A percentile compares a stretch with the other conserved stretches of the same genome.
phyloP scores from a whole-genome alignment of 2,329 filamentous ascomycete species.

The Fusarium subglutinans region DNA sequence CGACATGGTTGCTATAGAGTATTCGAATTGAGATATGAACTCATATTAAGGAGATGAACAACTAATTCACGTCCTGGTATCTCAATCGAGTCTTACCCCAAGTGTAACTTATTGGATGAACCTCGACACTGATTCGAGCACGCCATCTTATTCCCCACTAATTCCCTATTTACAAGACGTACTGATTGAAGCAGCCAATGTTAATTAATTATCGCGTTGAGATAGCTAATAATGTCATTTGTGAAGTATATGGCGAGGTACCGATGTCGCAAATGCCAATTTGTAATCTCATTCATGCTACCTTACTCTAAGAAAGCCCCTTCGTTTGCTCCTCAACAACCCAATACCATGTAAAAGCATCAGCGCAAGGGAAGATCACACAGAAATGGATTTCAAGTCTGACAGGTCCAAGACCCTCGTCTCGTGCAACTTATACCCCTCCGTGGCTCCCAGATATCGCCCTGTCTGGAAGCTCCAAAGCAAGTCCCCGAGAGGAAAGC shows the following conservation, averaged over 20 bases:
- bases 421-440: neutral
- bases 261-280: neutral
- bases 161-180: neutral
- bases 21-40: neutral
- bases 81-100: neutral
- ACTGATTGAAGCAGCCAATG: neutral
- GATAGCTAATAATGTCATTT: neutral
- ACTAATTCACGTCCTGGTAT: constrained; percentile 20
- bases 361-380: neutral
- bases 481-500: neutral
- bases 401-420: neutral
- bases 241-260: neutral
- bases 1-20: neutral
- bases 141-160: constrained; percentile 13
- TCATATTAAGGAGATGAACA: neutral
- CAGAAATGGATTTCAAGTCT: neutral
- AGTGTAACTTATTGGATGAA: neutral
- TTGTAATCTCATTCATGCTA: neutral
- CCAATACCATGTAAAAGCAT: neutral
- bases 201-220: neutral
- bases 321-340: neutral
- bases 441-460: neutral
- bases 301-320: neutral
- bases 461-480: neutral
- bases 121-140: constrained; percentile 2